Evolutionary conservation across 306 rosid genomes (phyloP).

Genomic region (Acacia crassicarpa): DNA sequence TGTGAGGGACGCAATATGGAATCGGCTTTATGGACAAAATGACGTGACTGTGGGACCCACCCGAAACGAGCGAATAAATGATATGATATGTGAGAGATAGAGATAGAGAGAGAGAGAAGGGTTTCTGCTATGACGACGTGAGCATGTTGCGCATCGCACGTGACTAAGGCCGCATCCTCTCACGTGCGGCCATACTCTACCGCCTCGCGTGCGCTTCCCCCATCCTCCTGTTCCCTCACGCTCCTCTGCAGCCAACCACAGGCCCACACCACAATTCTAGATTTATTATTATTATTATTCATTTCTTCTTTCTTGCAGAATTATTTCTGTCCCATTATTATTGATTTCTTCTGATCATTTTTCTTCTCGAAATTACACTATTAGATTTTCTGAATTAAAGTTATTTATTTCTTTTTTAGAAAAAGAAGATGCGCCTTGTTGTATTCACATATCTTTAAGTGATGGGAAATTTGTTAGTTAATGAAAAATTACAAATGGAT

Average conservation of each 20-base stretch:
- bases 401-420: background rate
- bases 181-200: constrained; percentile 61
- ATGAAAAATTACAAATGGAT: background rate
- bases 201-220: constrained; percentile 75
- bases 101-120: background rate
- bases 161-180: constrained; percentile 37
- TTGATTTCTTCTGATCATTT: background rate
- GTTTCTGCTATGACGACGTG: constrained; percentile 19
- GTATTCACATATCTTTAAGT: background rate
- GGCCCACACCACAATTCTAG: background rate
- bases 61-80: background rate
- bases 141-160: constrained; percentile 43
- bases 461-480: background rate
- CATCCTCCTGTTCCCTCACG: background rate
- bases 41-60: background rate
- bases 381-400: background rate
- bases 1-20: background rate
- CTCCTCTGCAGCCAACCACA: background rate
- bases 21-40: background rate
- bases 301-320: background rate
- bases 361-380: background rate
- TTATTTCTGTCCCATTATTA: background rate
- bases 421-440: background rate
- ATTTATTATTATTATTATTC: no score
- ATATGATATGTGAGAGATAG: background rate